Percentiles rank a stretch among this genome's conserved stretches.
Conservation (phyloP, 2,329 filamentous ascomycete species). For the Nemania sp. region DNA sequence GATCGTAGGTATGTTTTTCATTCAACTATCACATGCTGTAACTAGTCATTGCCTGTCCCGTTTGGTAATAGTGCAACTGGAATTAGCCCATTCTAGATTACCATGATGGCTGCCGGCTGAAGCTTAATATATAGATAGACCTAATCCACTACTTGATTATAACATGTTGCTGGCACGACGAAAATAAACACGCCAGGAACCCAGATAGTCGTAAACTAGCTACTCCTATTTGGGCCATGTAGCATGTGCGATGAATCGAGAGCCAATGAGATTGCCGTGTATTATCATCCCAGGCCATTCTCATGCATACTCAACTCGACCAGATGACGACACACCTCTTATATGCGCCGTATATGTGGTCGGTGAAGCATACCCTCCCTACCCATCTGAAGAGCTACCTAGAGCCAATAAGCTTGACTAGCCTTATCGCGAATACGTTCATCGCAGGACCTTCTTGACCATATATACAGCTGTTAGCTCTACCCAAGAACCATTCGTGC, state of each 20-base stretch:
- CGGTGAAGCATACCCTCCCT: neutral
- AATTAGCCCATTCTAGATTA: neutral
- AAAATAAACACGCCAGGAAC: neutral
- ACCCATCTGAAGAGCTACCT: neutral
- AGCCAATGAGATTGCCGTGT: slow-evolving; percentile 26
- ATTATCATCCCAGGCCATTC: slow-evolving; percentile 24
- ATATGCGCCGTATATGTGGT: neutral
- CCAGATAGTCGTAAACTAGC: neutral
- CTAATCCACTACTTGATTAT: neutral
- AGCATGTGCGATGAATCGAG: neutral
- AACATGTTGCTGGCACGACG: neutral
- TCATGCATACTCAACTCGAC: slow-evolving; percentile 2
- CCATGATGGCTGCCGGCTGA: neutral
- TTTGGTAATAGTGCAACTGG: neutral
- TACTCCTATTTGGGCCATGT: neutral
- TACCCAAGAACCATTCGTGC: neutral
- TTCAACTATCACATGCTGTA: neutral
- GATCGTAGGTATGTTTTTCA: neutral
- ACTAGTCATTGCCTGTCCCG: neutral
- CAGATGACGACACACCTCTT: slow-evolving; percentile 30
- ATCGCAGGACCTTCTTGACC: neutral
- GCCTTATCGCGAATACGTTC: slow-evolving; percentile 18
- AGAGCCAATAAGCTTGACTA: slow-evolving; percentile 21
- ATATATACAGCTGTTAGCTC: slow-evolving; percentile 15
- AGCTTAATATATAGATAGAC: neutral